phyloP scores from a whole-genome alignment of 306 rosid species.

The Vigna nakashimae region DNA sequence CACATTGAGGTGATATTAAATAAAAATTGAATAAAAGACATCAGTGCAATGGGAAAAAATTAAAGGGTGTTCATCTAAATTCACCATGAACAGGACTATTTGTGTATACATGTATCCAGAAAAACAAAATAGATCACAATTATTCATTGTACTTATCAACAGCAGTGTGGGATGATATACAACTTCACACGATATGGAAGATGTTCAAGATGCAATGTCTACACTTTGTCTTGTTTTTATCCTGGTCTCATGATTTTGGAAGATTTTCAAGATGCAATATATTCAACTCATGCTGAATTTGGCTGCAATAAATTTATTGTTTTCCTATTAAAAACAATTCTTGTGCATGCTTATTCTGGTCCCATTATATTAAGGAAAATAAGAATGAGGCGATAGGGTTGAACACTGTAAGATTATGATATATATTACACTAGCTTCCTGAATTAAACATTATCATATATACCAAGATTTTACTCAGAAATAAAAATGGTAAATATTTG shows the following conservation, averaged over 20 bases:
- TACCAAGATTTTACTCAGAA: background rate
- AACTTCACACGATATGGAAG: background rate
- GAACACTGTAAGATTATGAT: background rate
- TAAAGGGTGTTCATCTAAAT: background rate
- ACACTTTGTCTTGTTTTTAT: background rate
- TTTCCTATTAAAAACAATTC: background rate
- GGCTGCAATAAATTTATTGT: background rate
- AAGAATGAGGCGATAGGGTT: background rate
- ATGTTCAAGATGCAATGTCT: background rate
- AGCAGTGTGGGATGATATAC: background rate
- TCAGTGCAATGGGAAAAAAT: background rate
- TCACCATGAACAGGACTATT: background rate
- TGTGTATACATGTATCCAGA: background rate
- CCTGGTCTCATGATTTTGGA: background rate
- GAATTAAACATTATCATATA: background rate
- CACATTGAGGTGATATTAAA: background rate
- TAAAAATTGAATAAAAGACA: background rate
- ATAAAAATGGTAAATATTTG: constrained; percentile 4
- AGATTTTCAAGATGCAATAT: background rate
- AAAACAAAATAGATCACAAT: background rate
- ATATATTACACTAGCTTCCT: background rate
- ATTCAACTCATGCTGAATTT: background rate
- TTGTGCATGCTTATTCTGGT: background rate
- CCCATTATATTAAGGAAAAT: background rate
- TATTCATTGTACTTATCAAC: background rate